phyloP scores from a whole-genome alignment of 257 asterid genomes.

The Solanum bulbocastanum region DNA sequence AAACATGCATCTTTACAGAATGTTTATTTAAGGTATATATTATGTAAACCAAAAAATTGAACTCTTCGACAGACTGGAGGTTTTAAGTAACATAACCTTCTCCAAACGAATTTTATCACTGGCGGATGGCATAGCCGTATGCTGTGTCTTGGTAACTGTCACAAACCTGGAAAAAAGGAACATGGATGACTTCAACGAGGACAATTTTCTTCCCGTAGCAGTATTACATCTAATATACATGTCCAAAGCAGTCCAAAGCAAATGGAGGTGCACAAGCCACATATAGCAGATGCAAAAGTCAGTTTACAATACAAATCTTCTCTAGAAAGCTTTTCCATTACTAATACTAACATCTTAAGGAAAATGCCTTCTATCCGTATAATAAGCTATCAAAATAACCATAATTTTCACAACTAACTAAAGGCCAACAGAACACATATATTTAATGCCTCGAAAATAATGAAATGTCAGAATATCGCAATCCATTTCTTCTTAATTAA shows the following conservation, averaged over 20 bases:
- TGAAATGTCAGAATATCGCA: background rate
- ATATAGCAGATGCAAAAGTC: background rate
- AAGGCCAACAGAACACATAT: background rate
- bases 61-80: background rate
- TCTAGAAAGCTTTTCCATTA: background rate
- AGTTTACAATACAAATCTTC: background rate
- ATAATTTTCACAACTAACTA: background rate
- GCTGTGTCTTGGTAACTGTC: conserved; percentile 58
- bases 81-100: conserved; percentile 37
- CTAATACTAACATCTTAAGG: background rate
- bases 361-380: background rate
- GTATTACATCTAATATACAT: background rate
- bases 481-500: background rate
- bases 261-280: background rate
- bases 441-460: background rate
- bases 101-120: conserved; percentile 59
- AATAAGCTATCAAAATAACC: background rate
- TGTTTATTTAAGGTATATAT: background rate
- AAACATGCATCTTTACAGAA: background rate
- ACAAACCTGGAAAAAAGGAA: conserved; percentile 56
- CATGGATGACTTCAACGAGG: background rate
- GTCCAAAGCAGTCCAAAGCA: background rate
- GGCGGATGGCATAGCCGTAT: conserved; percentile 81
- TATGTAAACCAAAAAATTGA: background rate
- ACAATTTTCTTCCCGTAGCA: background rate